Conservation (phyloP, 2,329 filamentous ascomycete species). For the Ophiostoma quercus region DNA sequence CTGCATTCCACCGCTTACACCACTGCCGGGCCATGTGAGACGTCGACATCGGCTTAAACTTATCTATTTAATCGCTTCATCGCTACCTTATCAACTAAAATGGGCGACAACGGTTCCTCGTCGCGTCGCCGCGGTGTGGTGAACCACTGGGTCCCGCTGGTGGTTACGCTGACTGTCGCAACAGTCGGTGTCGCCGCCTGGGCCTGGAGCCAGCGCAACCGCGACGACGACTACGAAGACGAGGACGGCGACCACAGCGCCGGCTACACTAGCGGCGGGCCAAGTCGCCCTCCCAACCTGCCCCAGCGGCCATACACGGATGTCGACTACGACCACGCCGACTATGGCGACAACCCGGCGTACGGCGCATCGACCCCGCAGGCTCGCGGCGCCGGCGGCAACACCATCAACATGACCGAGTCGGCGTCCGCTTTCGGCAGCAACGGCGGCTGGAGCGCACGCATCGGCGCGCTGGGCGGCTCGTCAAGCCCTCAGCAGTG, state of each 20-base stretch:
- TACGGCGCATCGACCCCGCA: constrained; percentile 39
- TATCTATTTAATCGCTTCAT: background rate
- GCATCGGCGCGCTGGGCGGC: constrained; percentile 74
- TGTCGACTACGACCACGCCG: constrained; percentile 32
- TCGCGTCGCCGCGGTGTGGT: constrained; percentile 59
- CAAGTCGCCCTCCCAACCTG: constrained; percentile 24
- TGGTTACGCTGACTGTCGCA: constrained; percentile 79
- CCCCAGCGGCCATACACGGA: constrained; percentile 41
- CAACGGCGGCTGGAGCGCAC: constrained; percentile 60
- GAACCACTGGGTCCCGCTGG: constrained; percentile 85
- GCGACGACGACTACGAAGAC: constrained; percentile 64
- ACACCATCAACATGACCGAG: constrained; percentile 22
- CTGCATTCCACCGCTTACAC: constrained; percentile 7
- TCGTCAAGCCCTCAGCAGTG: constrained; percentile 86
- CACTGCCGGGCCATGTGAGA: constrained; percentile 8
- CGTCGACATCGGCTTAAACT: background rate
- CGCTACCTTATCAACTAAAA: background rate
- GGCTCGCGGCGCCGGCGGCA: constrained; percentile 28
- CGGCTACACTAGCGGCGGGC: constrained; percentile 26
- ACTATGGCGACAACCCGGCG: constrained; percentile 47
- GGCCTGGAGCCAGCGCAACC: constrained; percentile 85
- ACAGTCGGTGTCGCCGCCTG: constrained; percentile 82
- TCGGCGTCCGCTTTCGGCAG: constrained; percentile 38
- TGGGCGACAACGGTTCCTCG: constrained; percentile 46
- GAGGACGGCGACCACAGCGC: constrained; percentile 48